Base-by-base conservation (phyloP, 441 rosid genomes). In the Arabidopsis lyrata region DNA sequence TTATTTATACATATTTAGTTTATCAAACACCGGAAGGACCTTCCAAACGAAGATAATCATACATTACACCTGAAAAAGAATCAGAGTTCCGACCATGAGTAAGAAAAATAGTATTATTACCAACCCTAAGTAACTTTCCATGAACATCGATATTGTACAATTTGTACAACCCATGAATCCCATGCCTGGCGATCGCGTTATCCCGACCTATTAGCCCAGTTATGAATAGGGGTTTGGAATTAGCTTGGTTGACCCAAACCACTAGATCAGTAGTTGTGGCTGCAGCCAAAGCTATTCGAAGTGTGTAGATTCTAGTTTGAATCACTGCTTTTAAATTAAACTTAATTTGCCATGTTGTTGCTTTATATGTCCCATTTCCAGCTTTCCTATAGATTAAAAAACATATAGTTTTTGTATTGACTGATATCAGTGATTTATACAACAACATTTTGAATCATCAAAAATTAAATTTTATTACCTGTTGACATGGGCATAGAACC, bases 231-330 rank as follows among this genome's bases (percentile, higher is more conserved):
- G 87, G 81, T 3, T 16, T 15, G 1, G 69, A 50, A 0, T 49
- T 16, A 6, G 56, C 74, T 15, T 85, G 16, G 44, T 88, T 85
- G 74, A 83, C 68, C 66, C 86, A 83, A 63, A 93, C 68, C 36
- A 81, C 65, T 39, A 93, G n/a, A 14, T 84, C 70, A 4, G 91
- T 80, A 14, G 4, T 47, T 47, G 80, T 59, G 31, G 90, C 92
- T 5, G 97, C 71, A 48, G 98, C 98, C 67, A 91, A 80, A 48
- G 98, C 95, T 68, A 90, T 22, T 18, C 83, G 87, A 32, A 93
- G 81, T 10, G 76, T 84, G 66, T 91, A 91, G 7, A 68, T 75
- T 22, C 80, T 84, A 0, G 4, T 61, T 8, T 42, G 3, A 24
- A 24, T 60, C n/a, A 86, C 81, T 29, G 29, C 27, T 16, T 61